Evolutionary conservation across 1,284 basidiomycete species (phyloP), one percentile per base, ranked within the genome.

Genomic region (Boletus nobilissimus): DNA sequence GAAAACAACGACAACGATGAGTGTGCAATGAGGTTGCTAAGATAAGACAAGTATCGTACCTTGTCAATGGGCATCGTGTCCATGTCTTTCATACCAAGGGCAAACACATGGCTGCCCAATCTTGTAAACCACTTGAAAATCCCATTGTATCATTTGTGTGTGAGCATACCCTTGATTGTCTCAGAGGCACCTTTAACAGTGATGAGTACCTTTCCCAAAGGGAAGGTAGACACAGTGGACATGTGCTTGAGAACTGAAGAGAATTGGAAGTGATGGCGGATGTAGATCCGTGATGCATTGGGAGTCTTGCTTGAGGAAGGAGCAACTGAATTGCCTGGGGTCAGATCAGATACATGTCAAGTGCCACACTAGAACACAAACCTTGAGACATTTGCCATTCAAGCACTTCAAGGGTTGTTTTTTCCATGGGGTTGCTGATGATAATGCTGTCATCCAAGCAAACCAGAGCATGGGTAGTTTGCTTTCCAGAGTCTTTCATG

Each of bases 351-450:
- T n/a, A 6, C n/a, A 62, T 19, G 13, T 22, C 4, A 13, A 11
- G 38, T 38, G 16, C 29, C 14, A 57, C 16, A 18, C 22, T 46
- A 39, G 79, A 68, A 38, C 40, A 82, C 87, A 66, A 81, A 90
- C 96, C 96, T 87, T 94, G 95, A 57, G 89, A 90, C 34, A 99
- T 86, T 80, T 94, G 92, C 98, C 98, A 99, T 76, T 96, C 94
- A 67, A 99, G 90, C 3, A 97, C 95, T 80, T 97, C 96, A 29
- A 99, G 88, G 0, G 98, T 98, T 2, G 96, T 98, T 88, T 98
- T 98, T 87, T 99, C 98, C 98, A 99, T 99, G 0, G 98, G 98
- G 85, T 99, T 98, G 26, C 98, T 98, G 51, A 99, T 97, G 54
- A 98, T 90, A 2, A 94, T 94, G 9, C 97, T 98, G 83, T 99